Evolutionary conservation across 441 rosid genomes (phyloP).

Genomic region (Populus trichocarpa): DNA sequence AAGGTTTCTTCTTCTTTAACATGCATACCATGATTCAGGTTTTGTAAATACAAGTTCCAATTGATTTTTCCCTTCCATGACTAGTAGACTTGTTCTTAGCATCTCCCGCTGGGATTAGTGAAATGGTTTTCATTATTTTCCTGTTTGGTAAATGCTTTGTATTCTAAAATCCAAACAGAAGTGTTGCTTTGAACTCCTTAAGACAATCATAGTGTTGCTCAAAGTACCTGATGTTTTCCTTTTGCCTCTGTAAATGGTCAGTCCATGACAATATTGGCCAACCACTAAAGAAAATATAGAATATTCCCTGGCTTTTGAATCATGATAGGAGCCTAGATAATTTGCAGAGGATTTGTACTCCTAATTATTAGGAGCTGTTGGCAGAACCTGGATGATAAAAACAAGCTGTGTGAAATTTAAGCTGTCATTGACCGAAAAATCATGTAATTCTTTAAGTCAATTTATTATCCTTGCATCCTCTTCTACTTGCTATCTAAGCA

Average conservation of each 20-base stretch:
- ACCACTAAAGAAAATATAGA: not conserved
- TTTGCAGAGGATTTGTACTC: not conserved
- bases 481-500: not conserved
- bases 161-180: not conserved
- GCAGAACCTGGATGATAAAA: not conserved
- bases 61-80: conserved; percentile 1
- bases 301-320: not conserved
- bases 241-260: not conserved
- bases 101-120: not conserved
- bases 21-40: not conserved
- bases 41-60: not conserved
- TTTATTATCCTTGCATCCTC: not conserved
- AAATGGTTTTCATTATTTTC: not conserved
- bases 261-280: not conserved
- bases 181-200: not conserved
- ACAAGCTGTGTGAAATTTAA: not conserved
- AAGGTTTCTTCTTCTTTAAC: not conserved
- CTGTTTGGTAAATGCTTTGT: not conserved
- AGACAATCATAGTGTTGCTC: not conserved
- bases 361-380: not conserved
- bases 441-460: not conserved
- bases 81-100: not conserved
- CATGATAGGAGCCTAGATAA: not conserved
- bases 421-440: not conserved
- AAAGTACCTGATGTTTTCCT: not conserved